phyloP scores from a whole-genome alignment of 768 basidiomycete species.

The Phylloporus arenicola region DNA sequence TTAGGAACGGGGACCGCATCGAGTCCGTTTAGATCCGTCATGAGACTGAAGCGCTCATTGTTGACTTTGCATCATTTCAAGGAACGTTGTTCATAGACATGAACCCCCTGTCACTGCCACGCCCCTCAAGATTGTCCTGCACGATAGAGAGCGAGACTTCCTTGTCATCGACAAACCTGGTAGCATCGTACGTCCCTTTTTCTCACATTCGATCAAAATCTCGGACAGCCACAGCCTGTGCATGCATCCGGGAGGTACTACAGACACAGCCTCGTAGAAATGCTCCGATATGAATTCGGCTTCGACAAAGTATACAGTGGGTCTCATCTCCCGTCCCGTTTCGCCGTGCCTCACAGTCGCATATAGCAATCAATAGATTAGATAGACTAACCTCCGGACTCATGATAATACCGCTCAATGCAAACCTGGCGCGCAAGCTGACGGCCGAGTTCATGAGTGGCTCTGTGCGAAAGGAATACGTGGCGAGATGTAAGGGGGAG shows the following conservation, averaged over 20 bases:
- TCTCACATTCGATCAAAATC: not conserved
- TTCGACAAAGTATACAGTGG: slow-evolving; percentile 77
- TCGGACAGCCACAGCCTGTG: slow-evolving; percentile 55
- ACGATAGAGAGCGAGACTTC: slow-evolving; percentile 75
- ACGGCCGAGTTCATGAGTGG: slow-evolving; percentile 80
- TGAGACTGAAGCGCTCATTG: not conserved
- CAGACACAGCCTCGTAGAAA: slow-evolving; percentile 82
- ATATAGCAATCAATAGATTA: slow-evolving; percentile 83
- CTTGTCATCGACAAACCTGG: slow-evolving; percentile 97
- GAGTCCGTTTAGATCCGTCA: slow-evolving; percentile 51
- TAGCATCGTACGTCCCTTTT: slow-evolving; percentile 69
- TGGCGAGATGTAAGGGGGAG: slow-evolving; percentile 79
- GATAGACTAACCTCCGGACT: slow-evolving; percentile 93
- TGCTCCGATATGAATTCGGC: slow-evolving; percentile 79
- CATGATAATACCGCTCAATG: slow-evolving; percentile 84
- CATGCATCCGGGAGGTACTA: slow-evolving; percentile 90
- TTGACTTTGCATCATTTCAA: slow-evolving; percentile 26
- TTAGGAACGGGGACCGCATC: slow-evolving; percentile 83
- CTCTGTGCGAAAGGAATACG: slow-evolving; percentile 84
- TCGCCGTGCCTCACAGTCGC: not conserved
- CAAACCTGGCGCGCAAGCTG: slow-evolving; percentile 60
- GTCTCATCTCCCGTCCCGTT: slow-evolving; percentile 28
- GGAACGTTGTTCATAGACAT: slow-evolving; percentile 93
- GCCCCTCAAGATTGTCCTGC: slow-evolving; percentile 72
- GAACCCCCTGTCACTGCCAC: slow-evolving; percentile 90